Percentiles rank a stretch among this genome's conserved stretches.
Evolutionary conservation across 495 filamentous ascomycete genomes (phyloP).

Genomic region (Penicillium cinerascens): DNA sequence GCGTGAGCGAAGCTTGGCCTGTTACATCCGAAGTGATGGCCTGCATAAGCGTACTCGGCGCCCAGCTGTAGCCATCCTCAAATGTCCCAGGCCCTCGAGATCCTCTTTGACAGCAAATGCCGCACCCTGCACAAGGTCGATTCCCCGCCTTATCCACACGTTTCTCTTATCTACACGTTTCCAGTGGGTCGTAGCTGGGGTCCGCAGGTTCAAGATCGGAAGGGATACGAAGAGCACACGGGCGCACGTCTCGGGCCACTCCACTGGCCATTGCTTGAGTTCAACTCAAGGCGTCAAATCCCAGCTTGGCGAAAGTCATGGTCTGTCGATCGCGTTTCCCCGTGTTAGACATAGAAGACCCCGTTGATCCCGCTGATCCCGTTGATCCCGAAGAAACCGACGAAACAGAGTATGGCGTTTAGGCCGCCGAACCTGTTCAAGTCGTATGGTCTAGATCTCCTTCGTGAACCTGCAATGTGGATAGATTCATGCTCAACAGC

Average conservation of each 20-base stretch:
- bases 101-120: neutral
- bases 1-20: constrained; percentile 8
- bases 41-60: constrained; percentile 20
- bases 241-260: neutral
- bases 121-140: neutral
- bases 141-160: constrained; percentile 6
- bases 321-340: neutral
- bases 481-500: neutral
- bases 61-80: constrained; percentile 8
- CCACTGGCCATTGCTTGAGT: constrained; percentile 19
- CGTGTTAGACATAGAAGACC: neutral
- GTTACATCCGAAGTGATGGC: constrained; percentile 17
- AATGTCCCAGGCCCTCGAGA: neutral
- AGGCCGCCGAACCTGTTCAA: neutral
- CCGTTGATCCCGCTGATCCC: neutral
- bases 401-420: neutral
- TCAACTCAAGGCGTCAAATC: constrained; percentile 2
- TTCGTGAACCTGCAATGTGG: neutral
- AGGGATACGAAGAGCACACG: neutral
- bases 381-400: neutral
- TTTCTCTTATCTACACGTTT: constrained; percentile 7
- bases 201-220: neutral
- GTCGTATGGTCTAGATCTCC: neutral
- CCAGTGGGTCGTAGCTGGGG: constrained; percentile 1
- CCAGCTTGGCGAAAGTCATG: constrained; percentile 10